These are phyloP conservation scores for Pseudocercospora fijiensis DNA, from an alignment of 2,329 filamentous ascomycete genomes.

Conservation along the genomic window DNA sequence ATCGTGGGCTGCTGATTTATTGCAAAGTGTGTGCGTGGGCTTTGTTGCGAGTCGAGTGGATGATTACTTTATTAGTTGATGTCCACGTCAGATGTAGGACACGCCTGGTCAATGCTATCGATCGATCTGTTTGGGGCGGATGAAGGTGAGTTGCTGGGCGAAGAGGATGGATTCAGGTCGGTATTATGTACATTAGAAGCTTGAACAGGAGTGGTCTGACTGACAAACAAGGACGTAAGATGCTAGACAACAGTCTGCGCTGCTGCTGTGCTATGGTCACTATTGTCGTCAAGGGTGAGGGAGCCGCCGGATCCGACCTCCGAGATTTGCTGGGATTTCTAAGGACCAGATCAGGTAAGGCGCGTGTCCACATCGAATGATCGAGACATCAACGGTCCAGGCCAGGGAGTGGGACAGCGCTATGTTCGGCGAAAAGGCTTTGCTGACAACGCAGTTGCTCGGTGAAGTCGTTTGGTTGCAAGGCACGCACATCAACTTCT, in stretches of 20 bases:
- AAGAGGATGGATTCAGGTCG: too few species aligned
- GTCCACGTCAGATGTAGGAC: background rate
- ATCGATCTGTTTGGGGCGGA: background rate
- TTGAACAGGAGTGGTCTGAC: background rate
- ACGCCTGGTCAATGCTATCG: too few species aligned
- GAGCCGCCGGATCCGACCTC: background rate
- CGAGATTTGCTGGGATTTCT: background rate
- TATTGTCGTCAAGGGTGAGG: background rate
- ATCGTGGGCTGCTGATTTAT: slow-evolving; percentile 20
- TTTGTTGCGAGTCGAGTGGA: background rate
- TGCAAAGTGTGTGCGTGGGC: background rate
- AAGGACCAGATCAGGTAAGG: background rate
- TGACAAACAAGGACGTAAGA: background rate
- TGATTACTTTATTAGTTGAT: background rate
- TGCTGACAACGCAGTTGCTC: background rate
- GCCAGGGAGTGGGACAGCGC: background rate
- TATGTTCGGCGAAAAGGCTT: background rate
- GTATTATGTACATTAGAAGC: background rate
- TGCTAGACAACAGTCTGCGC: background rate
- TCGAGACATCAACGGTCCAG: too few species aligned
- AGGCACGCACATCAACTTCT: background rate
- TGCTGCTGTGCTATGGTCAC: background rate
- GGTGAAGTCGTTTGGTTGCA: background rate
- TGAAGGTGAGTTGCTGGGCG: background rate
- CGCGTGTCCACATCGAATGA: background rate